Evolutionary conservation across 441 rosid species (phyloP), one percentile per base, ranked within the genome.

Genomic region (Populus hybrid): DNA sequence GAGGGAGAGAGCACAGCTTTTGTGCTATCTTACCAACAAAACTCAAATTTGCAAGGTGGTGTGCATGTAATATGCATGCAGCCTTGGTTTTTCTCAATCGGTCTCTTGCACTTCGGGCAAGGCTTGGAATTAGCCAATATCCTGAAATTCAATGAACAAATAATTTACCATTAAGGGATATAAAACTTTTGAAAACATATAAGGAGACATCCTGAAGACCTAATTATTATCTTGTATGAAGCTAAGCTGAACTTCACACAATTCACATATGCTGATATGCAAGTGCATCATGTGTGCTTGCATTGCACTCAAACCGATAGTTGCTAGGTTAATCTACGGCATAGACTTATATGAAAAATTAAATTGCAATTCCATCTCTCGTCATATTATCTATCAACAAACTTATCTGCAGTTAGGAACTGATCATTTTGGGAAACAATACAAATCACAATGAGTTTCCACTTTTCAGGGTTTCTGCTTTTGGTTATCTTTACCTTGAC

Each of bases 51-150:
- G 87, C 98, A 97, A 79, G 99, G 98, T 24, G 97, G 99, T 1
- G 97, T 92, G 83, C 99, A 94, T 74, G 97, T 93, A 86, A 97
- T 94, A 36, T 93, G 98, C 99, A 97, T 94, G 82, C 98, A 97
- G 46, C 99, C 98, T 84, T 94, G 99, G 76, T 94, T 97, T 81
- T 97, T 97, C 86, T 97, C 99, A 81, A 97, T 97, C 53, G 98
- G 99, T 70, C 99, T 88, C 88, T 97, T 93, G 83, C 98, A 97
- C 85, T 90, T 97, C 1, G 99, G 99, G 86, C 98, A 94, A 76
- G 98, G 98, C 86, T 97, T 97, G 71, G 99, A 97, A 84, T 97
- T 94, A 78, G 98, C 98, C 77, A 97, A 86, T 78, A 97, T 97
- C 98, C 97, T 97, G 87, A 40, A 80, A 71, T 18, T 64, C 74